A percentile compares a stretch with the other conserved stretches of the same genome.
Evolutionary conservation across 2,329 filamentous ascomycete species (phyloP).

Genomic region (Xylaria sp.): DNA sequence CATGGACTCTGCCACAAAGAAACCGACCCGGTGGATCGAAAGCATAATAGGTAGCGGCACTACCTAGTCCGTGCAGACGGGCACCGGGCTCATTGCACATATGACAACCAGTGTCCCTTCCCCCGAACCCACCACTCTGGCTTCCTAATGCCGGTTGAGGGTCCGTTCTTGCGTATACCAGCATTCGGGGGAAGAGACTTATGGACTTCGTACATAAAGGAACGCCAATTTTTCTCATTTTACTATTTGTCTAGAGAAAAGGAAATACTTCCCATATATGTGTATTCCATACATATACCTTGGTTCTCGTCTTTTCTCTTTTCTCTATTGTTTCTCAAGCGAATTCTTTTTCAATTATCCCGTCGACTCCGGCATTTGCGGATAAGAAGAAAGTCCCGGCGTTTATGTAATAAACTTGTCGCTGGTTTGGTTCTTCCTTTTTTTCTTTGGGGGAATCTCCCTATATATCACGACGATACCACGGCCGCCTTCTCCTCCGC

Average conservation of each 20-base stretch:
- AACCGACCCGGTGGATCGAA: slow-evolving; percentile 41
- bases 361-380: background rate
- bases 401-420: too few species aligned
- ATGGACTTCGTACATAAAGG: background rate
- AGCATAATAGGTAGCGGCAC: slow-evolving; percentile 40
- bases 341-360: too few species aligned
- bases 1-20: slow-evolving; percentile 69
- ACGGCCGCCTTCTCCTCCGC: background rate
- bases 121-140: background rate
- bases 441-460: too few species aligned
- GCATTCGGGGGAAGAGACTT: background rate
- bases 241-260: background rate
- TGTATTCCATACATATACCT: too few species aligned
- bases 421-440: background rate
- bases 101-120: slow-evolving; percentile 1
- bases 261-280: background rate
- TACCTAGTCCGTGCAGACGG: slow-evolving; percentile 6
- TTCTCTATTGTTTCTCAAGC: background rate
- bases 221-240: background rate
- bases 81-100: slow-evolving; percentile 15
- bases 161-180: background rate
- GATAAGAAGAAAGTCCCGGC: background rate
- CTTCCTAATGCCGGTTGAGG: too few species aligned
- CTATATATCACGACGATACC: background rate
- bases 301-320: background rate